Base-by-base conservation (phyloP, 352 stramenopile genomes). In the Stramenopiles sp. region DNA sequence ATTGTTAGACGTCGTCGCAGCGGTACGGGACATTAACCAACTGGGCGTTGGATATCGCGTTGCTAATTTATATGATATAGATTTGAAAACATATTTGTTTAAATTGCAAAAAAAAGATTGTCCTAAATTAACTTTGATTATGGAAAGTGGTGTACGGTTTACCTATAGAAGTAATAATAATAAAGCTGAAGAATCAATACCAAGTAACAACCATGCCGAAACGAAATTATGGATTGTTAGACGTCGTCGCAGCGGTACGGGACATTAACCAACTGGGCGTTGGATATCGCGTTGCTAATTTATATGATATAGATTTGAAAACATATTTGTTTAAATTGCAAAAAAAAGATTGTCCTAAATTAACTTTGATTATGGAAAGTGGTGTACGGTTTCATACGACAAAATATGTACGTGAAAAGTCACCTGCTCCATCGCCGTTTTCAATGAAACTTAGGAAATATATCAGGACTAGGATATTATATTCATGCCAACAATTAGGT, bases 361-460 rank as follows among this genome's bases (percentile, higher is more conserved):
- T 94, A n/a, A 91, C 98, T 73, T 79, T 99, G 30, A 82, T 98
- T 63, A 86, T 99, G 29, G 94, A 99, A 85, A 96, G 89, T 30
- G 94, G 95, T 32, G 90, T 98, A 63, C 90, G 95, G 43, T 98
- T 99, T 85, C 95, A 98, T 85, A 93, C 91, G 31, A 98, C 93
- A 74, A 89, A 92, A 80, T 96, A 92, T 80, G 88, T 88, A 69
- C 86, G 89, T 23, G 85, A 86, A 20, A 85, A 85, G 31, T 85
- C 85, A 7, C 83, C 89, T 29, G 87, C 97, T 78, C 94, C 94
- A 13, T 95, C 88, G 43, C 90, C 92, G 78, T 98, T 99, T 83
- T 94, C 91, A 43, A 97, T 97, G 90, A 98, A 98, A 86, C 83
- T 99, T 78, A 90, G 95, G 32, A 98, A 98, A 85, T 94, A 98